Conservation (phyloP, 345 rosid genomes). For the Balakata baccata region DNA sequence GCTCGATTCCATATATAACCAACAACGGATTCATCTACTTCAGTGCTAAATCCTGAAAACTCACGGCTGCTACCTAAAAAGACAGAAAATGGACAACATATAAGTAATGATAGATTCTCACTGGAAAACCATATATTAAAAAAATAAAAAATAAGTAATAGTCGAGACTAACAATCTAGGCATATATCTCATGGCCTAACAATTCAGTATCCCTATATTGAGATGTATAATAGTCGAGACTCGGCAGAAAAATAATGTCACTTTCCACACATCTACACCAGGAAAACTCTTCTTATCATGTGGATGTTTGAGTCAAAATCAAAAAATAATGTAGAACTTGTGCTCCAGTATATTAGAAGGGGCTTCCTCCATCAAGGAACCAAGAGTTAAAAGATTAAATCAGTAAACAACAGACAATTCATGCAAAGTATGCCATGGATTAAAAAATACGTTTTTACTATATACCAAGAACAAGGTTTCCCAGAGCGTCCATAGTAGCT, state of each 20-base stretch:
- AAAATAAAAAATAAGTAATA: too few species aligned
- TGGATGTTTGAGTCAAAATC: neutral
- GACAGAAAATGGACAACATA: conserved; percentile 6
- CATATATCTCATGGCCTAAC: neutral
- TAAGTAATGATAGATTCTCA: conserved; percentile 1
- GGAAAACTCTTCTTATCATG: neutral
- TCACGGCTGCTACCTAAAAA: conserved; percentile 86
- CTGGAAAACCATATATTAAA: neutral
- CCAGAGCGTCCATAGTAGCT: conserved; percentile 66
- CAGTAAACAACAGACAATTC: neutral
- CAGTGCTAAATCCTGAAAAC: conserved; percentile 72
- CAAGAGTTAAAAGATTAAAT: neutral
- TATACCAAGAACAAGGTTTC: conserved; percentile 81
- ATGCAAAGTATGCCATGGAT: neutral
- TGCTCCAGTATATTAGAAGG: neutral
- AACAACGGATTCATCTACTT: conserved; percentile 56
- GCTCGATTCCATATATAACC: conserved; percentile 68
- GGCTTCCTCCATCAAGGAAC: neutral
- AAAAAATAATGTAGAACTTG: neutral
- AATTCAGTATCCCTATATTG: neutral
- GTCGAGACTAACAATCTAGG: neutral
- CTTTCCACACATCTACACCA: neutral
- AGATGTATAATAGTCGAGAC: neutral
- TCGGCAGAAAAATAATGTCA: neutral
- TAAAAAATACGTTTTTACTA: neutral